Conservation (phyloP, 1,139 yeast genomes). For the Scheffersomyces segobiensis region DNA sequence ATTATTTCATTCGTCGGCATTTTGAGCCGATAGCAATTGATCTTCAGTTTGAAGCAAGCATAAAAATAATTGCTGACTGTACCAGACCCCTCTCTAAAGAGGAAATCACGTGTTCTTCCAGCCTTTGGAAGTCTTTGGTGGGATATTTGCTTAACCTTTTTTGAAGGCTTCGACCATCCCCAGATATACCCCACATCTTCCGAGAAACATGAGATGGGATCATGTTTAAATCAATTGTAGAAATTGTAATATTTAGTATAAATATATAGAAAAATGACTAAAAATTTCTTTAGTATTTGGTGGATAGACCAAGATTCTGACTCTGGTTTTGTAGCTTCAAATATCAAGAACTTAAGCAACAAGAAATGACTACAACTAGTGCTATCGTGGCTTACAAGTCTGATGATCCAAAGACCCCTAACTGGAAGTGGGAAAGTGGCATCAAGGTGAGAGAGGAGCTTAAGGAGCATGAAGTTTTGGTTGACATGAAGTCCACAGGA, state of each 20-base stretch:
- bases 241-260: neutral
- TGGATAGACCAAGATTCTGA: no score
- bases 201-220: neutral
- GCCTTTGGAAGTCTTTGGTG: neutral
- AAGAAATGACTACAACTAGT: neutral
- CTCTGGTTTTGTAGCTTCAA: no score
- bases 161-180: neutral
- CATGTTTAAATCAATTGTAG: neutral
- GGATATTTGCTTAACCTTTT: no score
- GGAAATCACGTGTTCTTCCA: neutral
- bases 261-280: neutral
- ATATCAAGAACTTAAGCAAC: neutral
- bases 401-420: conserved; percentile 2
- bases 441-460: conserved; percentile 5
- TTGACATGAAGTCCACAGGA: conserved; percentile 6
- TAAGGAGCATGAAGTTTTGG: conserved; percentile 4
- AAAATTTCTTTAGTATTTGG: no score
- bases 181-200: neutral
- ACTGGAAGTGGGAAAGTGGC: conserved; percentile 3
- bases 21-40: neutral
- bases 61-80: neutral
- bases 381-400: conserved; percentile 5
- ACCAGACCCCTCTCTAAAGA: neutral
- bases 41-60: no score
- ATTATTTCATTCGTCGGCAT: neutral